Conservation (phyloP, 1,284 basidiomycete species). For the Ceratobasidium sp. region DNA sequence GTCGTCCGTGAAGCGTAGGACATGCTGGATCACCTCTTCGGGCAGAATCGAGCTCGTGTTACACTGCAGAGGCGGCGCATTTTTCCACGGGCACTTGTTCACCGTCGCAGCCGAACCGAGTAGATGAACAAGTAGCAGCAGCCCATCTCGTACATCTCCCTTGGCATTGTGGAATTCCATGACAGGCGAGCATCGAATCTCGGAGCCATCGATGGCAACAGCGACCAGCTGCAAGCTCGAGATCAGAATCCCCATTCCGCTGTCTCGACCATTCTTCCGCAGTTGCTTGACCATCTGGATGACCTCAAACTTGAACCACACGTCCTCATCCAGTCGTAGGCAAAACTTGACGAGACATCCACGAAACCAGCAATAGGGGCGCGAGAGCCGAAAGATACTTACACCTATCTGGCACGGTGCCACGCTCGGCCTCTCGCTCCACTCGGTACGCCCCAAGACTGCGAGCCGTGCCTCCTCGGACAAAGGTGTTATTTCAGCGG, state of each 20-base stretch:
- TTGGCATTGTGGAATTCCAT: conserved; percentile 8
- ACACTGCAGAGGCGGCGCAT: neutral
- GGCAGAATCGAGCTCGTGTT: neutral
- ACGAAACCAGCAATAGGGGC: conserved; percentile 12
- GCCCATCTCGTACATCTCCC: conserved; percentile 7
- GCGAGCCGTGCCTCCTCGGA: neutral
- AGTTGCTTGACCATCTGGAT: neutral
- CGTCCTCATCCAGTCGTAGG: neutral
- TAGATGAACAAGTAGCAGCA: conserved; percentile 10
- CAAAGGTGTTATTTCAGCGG: neutral
- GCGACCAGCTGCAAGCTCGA: conserved; percentile 23
- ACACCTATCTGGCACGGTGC: neutral
- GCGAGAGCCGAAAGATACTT: neutral
- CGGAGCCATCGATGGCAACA: neutral
- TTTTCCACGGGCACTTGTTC: neutral
- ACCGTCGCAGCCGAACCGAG: neutral
- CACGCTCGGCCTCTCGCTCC: neutral
- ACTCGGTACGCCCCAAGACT: neutral
- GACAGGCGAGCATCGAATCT: neutral
- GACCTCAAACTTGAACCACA: neutral
- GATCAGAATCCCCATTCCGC: conserved; percentile 13
- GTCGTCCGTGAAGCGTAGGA: conserved; percentile 10
- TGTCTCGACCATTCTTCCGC: neutral
- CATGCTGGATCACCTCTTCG: neutral
- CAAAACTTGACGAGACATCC: conserved; percentile 17